phyloP scores from a whole-genome alignment of 305 asterid species.

The Fraxinus albicans region DNA sequence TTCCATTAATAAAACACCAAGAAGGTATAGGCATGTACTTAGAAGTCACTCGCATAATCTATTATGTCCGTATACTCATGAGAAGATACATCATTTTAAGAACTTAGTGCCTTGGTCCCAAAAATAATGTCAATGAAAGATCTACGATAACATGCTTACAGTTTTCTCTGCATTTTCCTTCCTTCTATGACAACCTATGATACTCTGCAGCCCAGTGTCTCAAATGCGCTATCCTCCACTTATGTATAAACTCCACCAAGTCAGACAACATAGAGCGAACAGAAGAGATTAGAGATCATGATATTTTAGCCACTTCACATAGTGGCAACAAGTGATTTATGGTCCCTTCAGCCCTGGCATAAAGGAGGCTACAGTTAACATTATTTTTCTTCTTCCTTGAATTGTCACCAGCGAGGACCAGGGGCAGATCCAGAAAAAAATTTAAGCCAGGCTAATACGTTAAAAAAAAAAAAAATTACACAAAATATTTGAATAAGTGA shows the following conservation, averaged over 20 bases:
- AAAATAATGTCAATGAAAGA: conserved; percentile 3
- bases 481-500: not conserved
- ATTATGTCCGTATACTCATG: not conserved
- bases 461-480: too few species aligned
- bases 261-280: conserved; percentile 3
- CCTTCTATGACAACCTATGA: not conserved
- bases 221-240: not conserved
- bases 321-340: not conserved
- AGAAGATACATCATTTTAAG: not conserved
- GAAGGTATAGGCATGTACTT: not conserved
- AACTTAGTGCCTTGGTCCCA: not conserved
- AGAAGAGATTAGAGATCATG: not conserved
- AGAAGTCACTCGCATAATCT: not conserved
- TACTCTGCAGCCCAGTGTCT: not conserved
- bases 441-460: not conserved
- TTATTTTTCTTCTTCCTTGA: not conserved
- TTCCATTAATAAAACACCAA: not conserved
- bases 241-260: not conserved
- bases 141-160: not conserved
- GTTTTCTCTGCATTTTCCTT: conserved; percentile 5
- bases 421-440: not conserved
- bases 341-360: not conserved
- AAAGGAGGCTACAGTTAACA: not conserved
- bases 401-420: not conserved
- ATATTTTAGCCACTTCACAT: not conserved